Conservation (phyloP, 352 stramenopile species). For the Phytophthora sojae region DNA sequence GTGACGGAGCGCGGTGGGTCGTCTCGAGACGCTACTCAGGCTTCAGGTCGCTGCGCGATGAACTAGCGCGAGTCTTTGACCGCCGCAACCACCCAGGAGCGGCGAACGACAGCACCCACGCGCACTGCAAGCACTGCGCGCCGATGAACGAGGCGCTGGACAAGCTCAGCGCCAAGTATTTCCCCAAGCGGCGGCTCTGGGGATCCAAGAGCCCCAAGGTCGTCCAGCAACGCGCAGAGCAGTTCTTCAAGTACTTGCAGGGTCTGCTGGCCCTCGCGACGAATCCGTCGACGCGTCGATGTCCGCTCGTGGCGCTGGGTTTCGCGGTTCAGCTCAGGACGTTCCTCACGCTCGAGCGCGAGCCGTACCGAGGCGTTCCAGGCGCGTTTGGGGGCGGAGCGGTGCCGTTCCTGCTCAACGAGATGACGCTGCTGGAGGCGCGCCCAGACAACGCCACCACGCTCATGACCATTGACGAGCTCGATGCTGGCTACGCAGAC, state of each 20-base stretch:
- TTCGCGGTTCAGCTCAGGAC: conserved; percentile 64
- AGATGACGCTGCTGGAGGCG: conserved; percentile 46
- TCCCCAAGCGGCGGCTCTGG: conserved; percentile 71
- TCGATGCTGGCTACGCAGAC: conserved; percentile 26
- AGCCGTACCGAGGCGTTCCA: conserved; percentile 50
- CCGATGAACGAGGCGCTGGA: conserved; percentile 54
- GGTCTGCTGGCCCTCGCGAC: conserved; percentile 64
- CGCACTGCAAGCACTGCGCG: conserved; percentile 74
- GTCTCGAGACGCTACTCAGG: conserved; percentile 73
- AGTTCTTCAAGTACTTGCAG: conserved; percentile 66
- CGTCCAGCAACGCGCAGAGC: conserved; percentile 50
- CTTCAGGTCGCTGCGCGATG: conserved; percentile 69
- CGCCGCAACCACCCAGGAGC: conserved; percentile 25
- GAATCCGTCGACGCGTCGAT: conserved; percentile 61
- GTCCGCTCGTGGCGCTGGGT: conserved; percentile 54
- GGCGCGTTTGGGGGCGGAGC: conserved; percentile 38
- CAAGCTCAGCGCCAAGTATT: conserved; percentile 48
- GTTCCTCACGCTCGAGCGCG: conserved; percentile 66
- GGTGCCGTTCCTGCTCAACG: conserved; percentile 58
- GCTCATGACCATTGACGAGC: conserved; percentile 66
- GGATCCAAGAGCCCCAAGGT: conserved; percentile 54
- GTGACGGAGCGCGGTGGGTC: conserved; percentile 55
- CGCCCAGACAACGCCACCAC: conserved; percentile 42
- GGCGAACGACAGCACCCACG: conserved; percentile 7
- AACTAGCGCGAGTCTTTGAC: conserved; percentile 60